Evolutionary conservation across 495 filamentous ascomycete genomes (phyloP), one percentile per base, ranked within the genome.

Genomic region (Aspergillus saccharolyticus): DNA sequence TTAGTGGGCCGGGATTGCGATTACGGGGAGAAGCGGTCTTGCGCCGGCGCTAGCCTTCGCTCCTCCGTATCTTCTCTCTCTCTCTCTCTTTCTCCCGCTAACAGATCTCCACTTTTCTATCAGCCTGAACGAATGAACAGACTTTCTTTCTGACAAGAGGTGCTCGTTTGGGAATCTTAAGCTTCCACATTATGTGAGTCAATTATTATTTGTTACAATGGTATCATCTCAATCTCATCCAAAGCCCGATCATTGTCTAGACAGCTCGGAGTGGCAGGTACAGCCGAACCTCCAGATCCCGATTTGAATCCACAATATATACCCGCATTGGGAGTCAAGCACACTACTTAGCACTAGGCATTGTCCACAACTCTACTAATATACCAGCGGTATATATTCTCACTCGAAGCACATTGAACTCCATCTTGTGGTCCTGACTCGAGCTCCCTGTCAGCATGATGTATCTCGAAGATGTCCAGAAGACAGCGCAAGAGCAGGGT

Each of bases 401-500:
- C n/a, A n/a, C n/a, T n/a, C n/a, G n/a, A n/a, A n/a, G n/a, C n/a
- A n/a, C n/a, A n/a, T n/a, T n/a, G n/a, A n/a, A n/a, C n/a, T n/a
- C n/a, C n/a, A n/a, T n/a, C n/a, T n/a, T n/a, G n/a, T n/a, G n/a
- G n/a, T n/a, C n/a, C n/a, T n/a, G n/a, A n/a, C n/a, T n/a, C n/a
- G n/a, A 22, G 22, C 49, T 19, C 33, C n/a, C 14, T 9, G 25
- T 39, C 15, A 16, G 18, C 52, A 59, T 59, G 58, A 42, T n/a
- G n/a, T n/a, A 59, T 39, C 48, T 53, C 28, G 33, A 63, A 47
- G 51, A 56, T 42, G 17, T 58, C 17, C 19, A 47, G 24, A 10
- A 49, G 3, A 64, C 47, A 14, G 33, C 55, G 28, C 55, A 57
- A 44, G 57, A 69, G 58, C 65, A 70, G 33, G 66, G 57, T 4